Conservation (phyloP, 2,329 filamentous ascomycete genomes). For the Fusarium odoratissimum region DNA sequence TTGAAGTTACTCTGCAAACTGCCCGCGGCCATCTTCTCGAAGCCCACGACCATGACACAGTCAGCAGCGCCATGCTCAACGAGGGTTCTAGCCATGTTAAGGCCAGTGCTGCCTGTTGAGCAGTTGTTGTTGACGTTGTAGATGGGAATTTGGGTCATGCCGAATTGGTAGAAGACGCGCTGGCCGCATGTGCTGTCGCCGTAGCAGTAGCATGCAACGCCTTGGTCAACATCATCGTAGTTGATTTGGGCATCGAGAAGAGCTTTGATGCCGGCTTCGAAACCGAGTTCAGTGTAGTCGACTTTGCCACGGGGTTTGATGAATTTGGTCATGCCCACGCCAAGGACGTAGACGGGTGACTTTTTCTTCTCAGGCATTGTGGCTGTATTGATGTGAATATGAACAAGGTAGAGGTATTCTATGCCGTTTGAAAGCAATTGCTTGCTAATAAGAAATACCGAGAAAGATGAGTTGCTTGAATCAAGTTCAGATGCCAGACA, state of each 20-base stretch:
- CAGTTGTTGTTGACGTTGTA: conserved; percentile 99
- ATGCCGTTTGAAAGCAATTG: conserved; percentile 10
- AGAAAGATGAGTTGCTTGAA: neutral
- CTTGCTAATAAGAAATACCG: conserved; percentile 7
- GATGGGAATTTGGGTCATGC: conserved; percentile 95
- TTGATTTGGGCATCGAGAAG: conserved; percentile 88
- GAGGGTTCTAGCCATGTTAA: conserved; percentile 84
- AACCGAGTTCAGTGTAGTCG: conserved; percentile 94
- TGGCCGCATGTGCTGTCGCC: conserved; percentile 95
- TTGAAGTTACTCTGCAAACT: conserved; percentile 85
- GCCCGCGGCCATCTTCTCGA: conserved; percentile 99
- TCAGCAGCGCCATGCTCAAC: conserved; percentile 84
- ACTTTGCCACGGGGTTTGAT: conserved; percentile 96
- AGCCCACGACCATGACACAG: conserved; percentile 91
- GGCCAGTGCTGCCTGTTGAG: conserved; percentile 91
- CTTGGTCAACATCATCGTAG: conserved; percentile 96
- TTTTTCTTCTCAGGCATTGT: conserved; percentile 63
- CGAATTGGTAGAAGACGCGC: conserved; percentile 98
- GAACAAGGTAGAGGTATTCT: neutral
- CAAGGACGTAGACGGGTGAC: conserved; percentile 82
- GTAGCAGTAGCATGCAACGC: conserved; percentile 97
- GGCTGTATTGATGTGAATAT: neutral
- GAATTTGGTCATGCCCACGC: conserved; percentile 99
- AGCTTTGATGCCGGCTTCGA: conserved; percentile 90
- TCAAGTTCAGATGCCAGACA: neutral